A percentile compares a stretch with the other conserved stretches of the same genome.
Conservation (phyloP, 768 basidiomycete genomes). For the Hygrophoropsis aurantiaca region DNA sequence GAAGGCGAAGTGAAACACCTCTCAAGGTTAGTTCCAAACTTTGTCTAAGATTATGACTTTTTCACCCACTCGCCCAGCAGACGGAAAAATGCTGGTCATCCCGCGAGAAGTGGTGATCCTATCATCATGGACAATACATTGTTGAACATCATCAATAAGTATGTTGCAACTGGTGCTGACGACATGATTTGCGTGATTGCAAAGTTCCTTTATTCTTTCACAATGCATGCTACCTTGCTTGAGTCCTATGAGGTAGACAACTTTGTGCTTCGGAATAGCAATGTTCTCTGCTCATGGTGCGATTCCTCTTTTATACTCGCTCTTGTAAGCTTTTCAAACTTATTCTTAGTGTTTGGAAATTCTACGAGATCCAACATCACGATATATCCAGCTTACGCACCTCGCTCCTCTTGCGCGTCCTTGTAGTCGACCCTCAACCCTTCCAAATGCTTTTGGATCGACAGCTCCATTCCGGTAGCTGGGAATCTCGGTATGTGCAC, state of each 20-base stretch:
- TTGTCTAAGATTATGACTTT: not conserved
- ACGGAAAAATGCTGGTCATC: slow-evolving; percentile 46
- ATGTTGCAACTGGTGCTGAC: slow-evolving; percentile 47
- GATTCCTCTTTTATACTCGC: slow-evolving; percentile 8
- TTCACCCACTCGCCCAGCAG: slow-evolving; percentile 28
- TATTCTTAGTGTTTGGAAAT: slow-evolving; percentile 58
- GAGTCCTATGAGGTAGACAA: slow-evolving; percentile 72
- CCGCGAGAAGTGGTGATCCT: slow-evolving; percentile 49
- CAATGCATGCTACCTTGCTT: slow-evolving; percentile 58
- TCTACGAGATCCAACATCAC: slow-evolving; percentile 60
- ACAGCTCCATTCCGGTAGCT: slow-evolving; percentile 37
- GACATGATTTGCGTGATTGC: slow-evolving; percentile 53
- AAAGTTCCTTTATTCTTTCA: slow-evolving; percentile 62
- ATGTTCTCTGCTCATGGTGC: slow-evolving; percentile 60
- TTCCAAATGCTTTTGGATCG: slow-evolving; percentile 51
- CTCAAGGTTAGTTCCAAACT: slow-evolving; percentile 46
- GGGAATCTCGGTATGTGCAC: slow-evolving; percentile 52
- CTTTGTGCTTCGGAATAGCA: slow-evolving; percentile 65
- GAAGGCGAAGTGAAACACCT: slow-evolving; percentile 49
- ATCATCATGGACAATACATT: slow-evolving; percentile 60
- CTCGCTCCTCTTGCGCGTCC: slow-evolving; percentile 53
- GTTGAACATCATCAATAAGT: slow-evolving; percentile 51
- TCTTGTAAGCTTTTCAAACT: not conserved
- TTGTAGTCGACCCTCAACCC: slow-evolving; percentile 64
- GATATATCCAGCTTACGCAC: slow-evolving; percentile 56